Evolutionary conservation across 371 early-diverging fungal species (phyloP), one percentile per base, ranked within the genome.

Genomic region (Mucor indicus): DNA sequence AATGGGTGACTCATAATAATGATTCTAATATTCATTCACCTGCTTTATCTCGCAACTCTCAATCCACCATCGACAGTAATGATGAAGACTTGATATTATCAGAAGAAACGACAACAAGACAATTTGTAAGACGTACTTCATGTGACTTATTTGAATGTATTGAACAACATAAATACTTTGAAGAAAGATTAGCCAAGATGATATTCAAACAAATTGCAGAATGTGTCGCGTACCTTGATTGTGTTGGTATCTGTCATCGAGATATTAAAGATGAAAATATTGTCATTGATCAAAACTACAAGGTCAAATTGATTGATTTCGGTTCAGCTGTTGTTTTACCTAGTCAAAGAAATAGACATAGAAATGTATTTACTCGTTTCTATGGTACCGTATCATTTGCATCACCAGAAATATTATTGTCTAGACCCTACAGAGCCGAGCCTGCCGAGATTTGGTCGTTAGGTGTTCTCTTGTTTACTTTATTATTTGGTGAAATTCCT

Each of bases 371-470:
- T 38, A 56, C 50, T n/a, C 55, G 64, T 17, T 75, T 75, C 46
- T 71, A 69, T 43, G 75, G 75, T 4, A 75, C 75, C 1, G 42
- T 71, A 2, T 71, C 75, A 2, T 72, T 70, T 57, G 89, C 89
- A n/a, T 76, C 89, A 21, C 92, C 92, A n/a, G 91, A 93, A 62
- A 90, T 91, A 23, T 64, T 93, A 33, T 66, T 67, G 45, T 81
- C 83, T 9, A 69, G 80, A 44, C 73, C 66, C 50, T 91, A 91
- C 59, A 67, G 79, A 13, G 90, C 90, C 12, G 86, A 85, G 23
- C 80, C 87, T n/a, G 85, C 86, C 33, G 93, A 93, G 42, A 69
- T 91, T 30, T 93, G 92, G 92, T 81, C 89, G 1, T 57, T 91
- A 19, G 92, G 92, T 11, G 72, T 86, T 36, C 66, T 87, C 20